These are phyloP conservation scores for Pyrenophora teres DNA, from an alignment of 2,329 filamentous ascomycete genomes.

Conservation along the genomic window DNA sequence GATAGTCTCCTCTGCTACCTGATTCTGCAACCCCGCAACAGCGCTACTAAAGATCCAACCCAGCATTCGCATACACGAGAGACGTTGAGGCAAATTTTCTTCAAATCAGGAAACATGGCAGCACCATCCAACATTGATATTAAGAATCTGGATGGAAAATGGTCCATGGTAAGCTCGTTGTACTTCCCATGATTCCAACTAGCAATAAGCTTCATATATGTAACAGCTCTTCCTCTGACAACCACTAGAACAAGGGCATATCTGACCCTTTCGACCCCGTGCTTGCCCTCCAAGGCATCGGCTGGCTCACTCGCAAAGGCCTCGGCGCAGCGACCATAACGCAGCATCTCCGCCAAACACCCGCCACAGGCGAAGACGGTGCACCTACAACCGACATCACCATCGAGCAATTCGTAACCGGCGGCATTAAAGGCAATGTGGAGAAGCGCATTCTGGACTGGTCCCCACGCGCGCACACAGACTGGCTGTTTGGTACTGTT, in stretches of 20 bases:
- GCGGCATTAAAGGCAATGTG: constrained; percentile 68
- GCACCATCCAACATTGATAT: constrained; percentile 43
- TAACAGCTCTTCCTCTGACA: neutral
- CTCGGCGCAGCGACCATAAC: constrained; percentile 72
- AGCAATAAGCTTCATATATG: no score
- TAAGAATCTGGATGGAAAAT: constrained; percentile 46
- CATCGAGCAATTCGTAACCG: constrained; percentile 73
- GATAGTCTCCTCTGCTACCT: neutral
- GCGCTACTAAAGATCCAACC: constrained; percentile 5
- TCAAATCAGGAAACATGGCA: constrained; percentile 37
- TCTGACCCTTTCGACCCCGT: constrained; percentile 71
- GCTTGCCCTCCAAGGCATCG: constrained; percentile 63
- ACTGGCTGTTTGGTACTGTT: constrained; percentile 80
- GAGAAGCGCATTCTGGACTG: constrained; percentile 64
- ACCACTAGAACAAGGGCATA: constrained; percentile 70
- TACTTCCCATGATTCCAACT: neutral
- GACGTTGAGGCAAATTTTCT: neutral
- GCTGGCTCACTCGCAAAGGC: constrained; percentile 72
- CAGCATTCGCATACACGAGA: neutral
- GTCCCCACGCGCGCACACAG: constrained; percentile 67
- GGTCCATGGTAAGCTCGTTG: constrained; percentile 40
- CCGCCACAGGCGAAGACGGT: constrained; percentile 26
- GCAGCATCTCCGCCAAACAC: constrained; percentile 57
- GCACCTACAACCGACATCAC: constrained; percentile 62
- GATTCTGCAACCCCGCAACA: constrained; percentile 5